Evolutionary conservation across 176 grass and related monocot genomes (phyloP).

Genomic region (Avena atlantica): DNA sequence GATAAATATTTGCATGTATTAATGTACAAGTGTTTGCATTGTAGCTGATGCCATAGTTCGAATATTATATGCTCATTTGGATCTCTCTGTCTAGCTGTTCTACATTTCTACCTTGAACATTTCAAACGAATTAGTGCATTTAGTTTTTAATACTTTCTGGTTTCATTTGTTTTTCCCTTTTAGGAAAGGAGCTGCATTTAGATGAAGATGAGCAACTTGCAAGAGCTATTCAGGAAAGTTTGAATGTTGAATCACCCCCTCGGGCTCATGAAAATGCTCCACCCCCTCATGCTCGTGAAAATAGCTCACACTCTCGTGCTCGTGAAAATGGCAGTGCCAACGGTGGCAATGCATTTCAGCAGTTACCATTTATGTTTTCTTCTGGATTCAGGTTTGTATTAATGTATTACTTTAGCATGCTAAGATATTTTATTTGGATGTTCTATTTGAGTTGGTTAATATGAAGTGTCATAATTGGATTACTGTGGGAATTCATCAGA

Average conservation of each 20-base stretch:
- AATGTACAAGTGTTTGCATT: conserved; percentile 13
- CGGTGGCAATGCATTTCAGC: conserved; percentile 68
- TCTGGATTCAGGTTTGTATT: conserved; percentile 79
- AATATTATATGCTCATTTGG: conserved; percentile 1
- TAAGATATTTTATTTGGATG: conserved; percentile 24
- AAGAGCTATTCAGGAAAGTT: conserved; percentile 96
- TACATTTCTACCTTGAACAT: background rate
- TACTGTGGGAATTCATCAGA: background rate
- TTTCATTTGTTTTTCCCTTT: conserved; percentile 43
- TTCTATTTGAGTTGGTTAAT: conserved; percentile 15
- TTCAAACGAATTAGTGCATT: conserved; percentile 13
- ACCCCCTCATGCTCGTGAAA: conserved; percentile 52
- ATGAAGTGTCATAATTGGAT: conserved; percentile 29
- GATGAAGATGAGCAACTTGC: conserved; percentile 97
- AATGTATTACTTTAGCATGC: conserved; percentile 21
- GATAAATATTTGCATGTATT: conserved; percentile 21
- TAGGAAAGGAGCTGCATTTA: conserved; percentile 74
- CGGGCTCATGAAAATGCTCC: conserved; percentile 55
- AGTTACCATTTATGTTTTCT: conserved; percentile 64
- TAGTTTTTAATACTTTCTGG: conserved; percentile 31
- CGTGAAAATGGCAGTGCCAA: conserved; percentile 52
- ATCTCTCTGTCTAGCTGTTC: background rate
- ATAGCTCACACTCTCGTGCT: conserved; percentile 51
- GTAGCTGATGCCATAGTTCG: background rate
- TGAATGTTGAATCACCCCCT: conserved; percentile 80